These are phyloP conservation scores for Stagonosporopsis vannaccii DNA, from an alignment of 2,329 filamentous ascomycete genomes.

Conservation along the genomic window DNA sequence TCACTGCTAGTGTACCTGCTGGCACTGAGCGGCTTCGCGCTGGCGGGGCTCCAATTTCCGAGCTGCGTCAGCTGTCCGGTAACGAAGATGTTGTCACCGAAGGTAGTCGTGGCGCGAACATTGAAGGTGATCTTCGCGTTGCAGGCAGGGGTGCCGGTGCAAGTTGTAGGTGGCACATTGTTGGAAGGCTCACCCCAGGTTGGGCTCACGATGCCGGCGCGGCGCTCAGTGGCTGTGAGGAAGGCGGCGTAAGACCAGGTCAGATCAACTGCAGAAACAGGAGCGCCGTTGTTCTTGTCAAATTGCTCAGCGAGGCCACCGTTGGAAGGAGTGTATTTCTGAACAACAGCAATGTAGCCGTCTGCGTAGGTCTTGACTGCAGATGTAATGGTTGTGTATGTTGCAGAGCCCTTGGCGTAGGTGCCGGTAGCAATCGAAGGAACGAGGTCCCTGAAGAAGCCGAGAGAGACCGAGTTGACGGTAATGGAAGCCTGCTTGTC, in stretches of 20 bases:
- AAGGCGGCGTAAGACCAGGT: slow-evolving; percentile 79
- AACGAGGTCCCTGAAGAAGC: slow-evolving; percentile 74
- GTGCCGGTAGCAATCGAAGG: slow-evolving; percentile 66
- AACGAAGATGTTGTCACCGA: slow-evolving; percentile 58
- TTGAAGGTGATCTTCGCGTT: slow-evolving; percentile 52
- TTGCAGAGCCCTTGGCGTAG: slow-evolving; percentile 64
- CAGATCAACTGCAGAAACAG: slow-evolving; percentile 70
- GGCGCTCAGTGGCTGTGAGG: slow-evolving; percentile 56
- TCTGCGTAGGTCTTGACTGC: slow-evolving; percentile 71
- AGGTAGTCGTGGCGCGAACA: slow-evolving; percentile 57
- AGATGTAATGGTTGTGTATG: slow-evolving; percentile 64
- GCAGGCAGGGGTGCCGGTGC: slow-evolving; percentile 32
- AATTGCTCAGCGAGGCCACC: slow-evolving; percentile 76
- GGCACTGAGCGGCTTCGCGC: slow-evolving; percentile 51
- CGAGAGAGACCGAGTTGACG: slow-evolving; percentile 69
- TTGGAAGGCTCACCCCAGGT: slow-evolving; percentile 42
- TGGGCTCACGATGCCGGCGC: slow-evolving; percentile 21
- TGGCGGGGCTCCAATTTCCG: slow-evolving; percentile 53
- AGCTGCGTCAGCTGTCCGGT: slow-evolving; percentile 53
- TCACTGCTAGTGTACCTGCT: slow-evolving; percentile 53
- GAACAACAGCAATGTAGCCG: slow-evolving; percentile 58
- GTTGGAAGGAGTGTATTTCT: slow-evolving; percentile 61
- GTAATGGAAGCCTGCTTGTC: slow-evolving; percentile 67
- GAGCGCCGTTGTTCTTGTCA: slow-evolving; percentile 56
- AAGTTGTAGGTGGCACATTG: slow-evolving; percentile 54